phyloP scores from a whole-genome alignment of 2,329 filamentous ascomycete species.

The Fusarium metavorans region DNA sequence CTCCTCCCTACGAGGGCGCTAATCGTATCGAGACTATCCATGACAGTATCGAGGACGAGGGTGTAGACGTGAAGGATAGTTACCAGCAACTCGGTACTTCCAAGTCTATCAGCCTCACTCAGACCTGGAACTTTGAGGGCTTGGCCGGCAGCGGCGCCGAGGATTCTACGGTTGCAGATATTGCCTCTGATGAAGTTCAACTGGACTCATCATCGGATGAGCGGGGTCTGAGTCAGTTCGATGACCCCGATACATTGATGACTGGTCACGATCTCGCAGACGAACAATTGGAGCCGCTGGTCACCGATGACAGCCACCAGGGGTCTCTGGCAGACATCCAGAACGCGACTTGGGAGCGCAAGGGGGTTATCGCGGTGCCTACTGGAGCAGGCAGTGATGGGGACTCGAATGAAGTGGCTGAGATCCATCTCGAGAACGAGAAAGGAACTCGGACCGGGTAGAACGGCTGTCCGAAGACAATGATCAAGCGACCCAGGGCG shows the following conservation, averaged over 20 bases:
- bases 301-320: slow-evolving; percentile 24
- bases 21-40: slow-evolving; percentile 48
- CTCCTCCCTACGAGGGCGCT: slow-evolving; percentile 49
- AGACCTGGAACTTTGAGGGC: slow-evolving; percentile 61
- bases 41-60: slow-evolving; percentile 63
- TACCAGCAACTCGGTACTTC: slow-evolving; percentile 45
- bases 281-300: slow-evolving; percentile 25
- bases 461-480: slow-evolving; percentile 18
- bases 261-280: slow-evolving; percentile 30
- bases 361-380: slow-evolving; percentile 56
- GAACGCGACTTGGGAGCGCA: slow-evolving; percentile 50
- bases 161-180: slow-evolving; percentile 51
- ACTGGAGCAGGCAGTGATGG: slow-evolving; percentile 50
- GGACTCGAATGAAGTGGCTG: slow-evolving; percentile 60
- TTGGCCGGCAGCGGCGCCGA: slow-evolving; percentile 49
- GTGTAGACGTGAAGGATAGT: slow-evolving; percentile 54
- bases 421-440: slow-evolving; percentile 62
- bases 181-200: slow-evolving; percentile 59
- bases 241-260: slow-evolving; percentile 50
- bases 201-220: slow-evolving; percentile 55
- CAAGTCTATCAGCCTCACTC: slow-evolving; percentile 49
- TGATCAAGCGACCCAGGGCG: slow-evolving; percentile 20
- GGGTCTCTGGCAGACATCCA: slow-evolving; percentile 46
- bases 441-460: slow-evolving; percentile 42
- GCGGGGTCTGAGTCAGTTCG: slow-evolving; percentile 37